These are phyloP conservation scores for Coprinopsis sp. DNA, from an alignment of 768 basidiomycete species.

Conservation along the genomic window DNA sequence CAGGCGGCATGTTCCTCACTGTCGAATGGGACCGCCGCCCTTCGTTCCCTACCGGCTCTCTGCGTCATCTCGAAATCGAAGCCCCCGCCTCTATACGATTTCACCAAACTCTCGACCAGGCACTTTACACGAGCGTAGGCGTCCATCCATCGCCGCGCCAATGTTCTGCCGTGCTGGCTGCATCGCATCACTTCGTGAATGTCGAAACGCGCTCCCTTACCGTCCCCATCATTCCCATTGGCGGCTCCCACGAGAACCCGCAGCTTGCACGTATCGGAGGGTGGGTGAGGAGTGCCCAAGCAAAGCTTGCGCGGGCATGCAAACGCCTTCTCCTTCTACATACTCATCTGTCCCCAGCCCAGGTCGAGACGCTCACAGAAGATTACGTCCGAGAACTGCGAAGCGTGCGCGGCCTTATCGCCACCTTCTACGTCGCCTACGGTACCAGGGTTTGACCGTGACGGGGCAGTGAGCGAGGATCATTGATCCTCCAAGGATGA, in stretches of 20 bases:
- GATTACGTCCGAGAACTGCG: constrained; percentile 45
- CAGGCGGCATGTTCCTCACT: constrained; percentile 67
- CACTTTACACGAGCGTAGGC: constrained; percentile 29
- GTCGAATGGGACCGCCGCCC: constrained; percentile 53
- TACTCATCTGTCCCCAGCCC: constrained; percentile 31
- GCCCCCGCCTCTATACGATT: constrained; percentile 38
- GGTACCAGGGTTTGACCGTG: constrained; percentile 24
- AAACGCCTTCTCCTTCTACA: constrained; percentile 39
- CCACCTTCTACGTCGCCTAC: constrained; percentile 46
- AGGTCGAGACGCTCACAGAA: constrained; percentile 34
- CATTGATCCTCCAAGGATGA: neutral
- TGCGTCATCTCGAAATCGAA: constrained; percentile 24
- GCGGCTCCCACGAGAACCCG: constrained; percentile 43
- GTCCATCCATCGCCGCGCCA: constrained; percentile 33
- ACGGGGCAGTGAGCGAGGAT: neutral
- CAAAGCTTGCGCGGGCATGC: constrained; percentile 44
- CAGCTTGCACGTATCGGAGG: constrained; percentile 35
- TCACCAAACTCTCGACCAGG: constrained; percentile 32
- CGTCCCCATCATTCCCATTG: constrained; percentile 63
- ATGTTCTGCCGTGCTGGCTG: constrained; percentile 34
- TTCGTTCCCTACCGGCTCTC: constrained; percentile 30
- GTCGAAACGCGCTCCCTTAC: constrained; percentile 28
- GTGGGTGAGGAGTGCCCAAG: constrained; percentile 33
- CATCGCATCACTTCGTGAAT: constrained; percentile 36
- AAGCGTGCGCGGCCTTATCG: constrained; percentile 42